These are phyloP conservation scores for Beverwykella pulmonaria DNA, from an alignment of 495 filamentous ascomycete species.

Conservation along the genomic window DNA sequence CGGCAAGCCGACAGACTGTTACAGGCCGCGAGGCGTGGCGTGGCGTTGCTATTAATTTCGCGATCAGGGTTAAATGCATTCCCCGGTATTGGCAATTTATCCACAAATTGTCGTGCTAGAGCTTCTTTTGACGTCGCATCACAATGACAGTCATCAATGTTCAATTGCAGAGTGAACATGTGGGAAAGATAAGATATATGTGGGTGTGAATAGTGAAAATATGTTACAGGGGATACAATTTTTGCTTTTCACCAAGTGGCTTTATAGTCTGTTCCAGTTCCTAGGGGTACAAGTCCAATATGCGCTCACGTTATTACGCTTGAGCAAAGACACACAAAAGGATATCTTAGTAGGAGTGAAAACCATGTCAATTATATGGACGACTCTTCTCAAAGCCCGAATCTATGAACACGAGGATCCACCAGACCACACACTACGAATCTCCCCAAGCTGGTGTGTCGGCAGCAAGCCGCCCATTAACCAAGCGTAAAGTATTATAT, in stretches of 20 bases:
- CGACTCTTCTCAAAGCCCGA: conserved; percentile 29
- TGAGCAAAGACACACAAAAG: too few species aligned
- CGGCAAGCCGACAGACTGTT: background rate
- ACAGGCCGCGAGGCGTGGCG: background rate
- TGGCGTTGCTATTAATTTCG: background rate
- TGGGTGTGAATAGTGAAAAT: too few species aligned
- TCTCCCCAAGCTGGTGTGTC: conserved; percentile 6
- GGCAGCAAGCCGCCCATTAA: conserved; percentile 15
- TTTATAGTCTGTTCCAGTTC: too few species aligned
- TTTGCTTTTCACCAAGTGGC: too few species aligned
- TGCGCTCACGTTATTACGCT: too few species aligned
- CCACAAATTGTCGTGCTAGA: background rate
- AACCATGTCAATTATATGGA: conserved; percentile 37
- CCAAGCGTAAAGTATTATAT: conserved; percentile 29
- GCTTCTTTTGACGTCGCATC: background rate
- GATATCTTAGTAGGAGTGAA: conserved; percentile 14
- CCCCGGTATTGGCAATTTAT: background rate
- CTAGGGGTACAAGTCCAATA: too few species aligned
- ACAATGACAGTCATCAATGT: too few species aligned
- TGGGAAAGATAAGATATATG: too few species aligned
- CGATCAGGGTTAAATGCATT: background rate
- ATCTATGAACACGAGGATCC: conserved; percentile 38
- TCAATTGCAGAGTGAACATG: too few species aligned
- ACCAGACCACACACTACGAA: conserved; percentile 36
- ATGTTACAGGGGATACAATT: too few species aligned